Percentiles rank a stretch among this genome's conserved stretches.
phyloP scores from a whole-genome alignment of 768 basidiomycete genomes.

The Hirschioporus abietinus region DNA sequence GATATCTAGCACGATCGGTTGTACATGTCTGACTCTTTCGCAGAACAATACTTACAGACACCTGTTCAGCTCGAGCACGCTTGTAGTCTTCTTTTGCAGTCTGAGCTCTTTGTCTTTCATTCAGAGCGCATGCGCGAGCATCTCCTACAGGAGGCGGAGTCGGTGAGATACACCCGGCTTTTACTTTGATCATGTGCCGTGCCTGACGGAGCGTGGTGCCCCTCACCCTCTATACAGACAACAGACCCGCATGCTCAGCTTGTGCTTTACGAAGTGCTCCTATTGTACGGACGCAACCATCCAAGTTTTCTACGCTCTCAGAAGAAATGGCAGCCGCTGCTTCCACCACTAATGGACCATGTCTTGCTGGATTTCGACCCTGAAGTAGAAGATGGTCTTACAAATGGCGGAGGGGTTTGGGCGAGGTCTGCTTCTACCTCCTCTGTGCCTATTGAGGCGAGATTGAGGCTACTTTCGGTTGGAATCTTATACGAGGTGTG shows the following conservation, averaged over 20 bases:
- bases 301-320: slow-evolving; percentile 69
- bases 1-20: slow-evolving; percentile 20
- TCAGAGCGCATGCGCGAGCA: slow-evolving; percentile 89
- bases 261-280: slow-evolving; percentile 73
- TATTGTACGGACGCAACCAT: slow-evolving; percentile 67
- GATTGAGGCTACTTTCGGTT: slow-evolving; percentile 66
- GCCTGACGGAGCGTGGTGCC: slow-evolving; percentile 2
- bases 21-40: slow-evolving; percentile 1
- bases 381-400: slow-evolving; percentile 54
- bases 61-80: slow-evolving; percentile 84
- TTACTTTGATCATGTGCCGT: slow-evolving; percentile 1
- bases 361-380: slow-evolving; percentile 77
- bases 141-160: slow-evolving; percentile 60
- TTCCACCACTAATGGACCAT: slow-evolving; percentile 83
- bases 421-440: slow-evolving; percentile 29
- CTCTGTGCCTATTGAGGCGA: slow-evolving; percentile 74
- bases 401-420: slow-evolving; percentile 23
- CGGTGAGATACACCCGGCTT: slow-evolving; percentile 38
- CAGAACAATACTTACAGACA: slow-evolving; percentile 82
- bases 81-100: slow-evolving; percentile 66
- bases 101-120: slow-evolving; percentile 86
- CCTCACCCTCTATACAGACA: slow-evolving; percentile 39
- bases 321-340: slow-evolving; percentile 76
- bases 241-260: slow-evolving; percentile 83
- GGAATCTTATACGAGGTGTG: slow-evolving; percentile 88